Base-by-base conservation (phyloP, 805 yeast species). In the Hanseniaspora pseudoguilliermondii region DNA sequence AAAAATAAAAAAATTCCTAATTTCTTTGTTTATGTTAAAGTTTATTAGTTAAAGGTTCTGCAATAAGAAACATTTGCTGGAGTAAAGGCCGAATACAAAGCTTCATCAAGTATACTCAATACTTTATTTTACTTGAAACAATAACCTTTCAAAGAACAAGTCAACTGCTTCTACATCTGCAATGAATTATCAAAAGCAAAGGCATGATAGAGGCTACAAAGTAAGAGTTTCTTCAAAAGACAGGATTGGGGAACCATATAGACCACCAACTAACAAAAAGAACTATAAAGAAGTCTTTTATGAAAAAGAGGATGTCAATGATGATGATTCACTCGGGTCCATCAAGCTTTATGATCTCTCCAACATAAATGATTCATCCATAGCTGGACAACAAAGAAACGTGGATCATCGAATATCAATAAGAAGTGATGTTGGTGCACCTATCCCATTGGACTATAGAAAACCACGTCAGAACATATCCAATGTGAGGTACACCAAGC, bases 391-490 rank as follows among this genome's bases (percentile, higher is more conserved):
- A 4, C 15, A 36, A 32, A 16, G 23, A 29, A 32, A 6, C 4
- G 15, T 32, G 25, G 23, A 16, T 18, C 32, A 16, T 18, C 32
- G 21, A 20, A 32, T 46, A 20, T 13, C 15, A 13, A 13, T 57
- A 43, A 25, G 53, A 38, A 21, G 55, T 50, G 29, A 34, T 23
- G 60, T 72, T 13, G 75, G 75, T 1, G 69, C 68, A 15, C 76
- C 76, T 2, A 47, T 72, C 21, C 75, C 75, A 1, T 59, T 72
- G 39, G 73, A 73, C 1, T 72, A 72, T 54, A 46, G 65, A 18
- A 57, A 60, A 2, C 38, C 55, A 7, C 41, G 51, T 3, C 32
- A 39, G 15, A 34, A 46, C 29, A 5, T 20, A 8, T 13, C n/a
- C 2, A 21, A 5, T 18, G 39, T 46, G 27, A 32, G 49, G 39